Evolutionary conservation across 2,329 filamentous ascomycete species (phyloP), one percentile per base, ranked within the genome.

Genomic region (Hypoxylon sp.): DNA sequence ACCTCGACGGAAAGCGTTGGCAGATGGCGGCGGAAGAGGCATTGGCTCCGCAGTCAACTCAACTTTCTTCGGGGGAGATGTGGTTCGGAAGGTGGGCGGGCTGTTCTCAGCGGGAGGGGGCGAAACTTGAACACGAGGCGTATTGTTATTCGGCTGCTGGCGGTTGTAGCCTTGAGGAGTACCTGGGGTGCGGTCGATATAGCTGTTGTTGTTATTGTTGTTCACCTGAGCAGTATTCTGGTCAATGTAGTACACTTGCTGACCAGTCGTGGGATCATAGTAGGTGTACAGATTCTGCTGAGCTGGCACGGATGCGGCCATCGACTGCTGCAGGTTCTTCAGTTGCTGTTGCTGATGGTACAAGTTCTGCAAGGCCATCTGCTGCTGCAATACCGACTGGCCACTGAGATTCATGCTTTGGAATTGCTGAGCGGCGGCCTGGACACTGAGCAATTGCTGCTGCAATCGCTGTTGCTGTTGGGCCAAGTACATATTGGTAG

Each of bases 401-500:
- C 82, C 82, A 77, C 86, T 90, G 65, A 97, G 79, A 79, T 86
- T 94, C 81, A 97, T 84, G 72, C 88, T 89, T 79, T 94, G 92
- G 76, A 94, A 92, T 80, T 94, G 92, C 81, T 94, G 92, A 67
- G 93, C 92, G 39, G 92, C 92, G 57, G 91, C 90, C 76, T 95
- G 96, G 24, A 98, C 90, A 72, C 85, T 92, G 73, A 94, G 88
- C 72, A 98, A 87, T 82, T 98, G 94, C 82, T 98, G 94, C 82
- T 98, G 94, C 57, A 98, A 89, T 71, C 93, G 92, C 83, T 97
- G 94, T 82, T 98, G 95, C 82, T 97, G 94, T 78, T 97, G 94
- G 44, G 94, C 94, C 55, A 99, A 87, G 78, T 97, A 97, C 78
- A 96, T 83, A 80, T 98, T 97, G 76, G 94, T 97, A 63, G 94